Base-by-base conservation (phyloP, 805 yeast genomes). In the Lachancea mirantina region DNA sequence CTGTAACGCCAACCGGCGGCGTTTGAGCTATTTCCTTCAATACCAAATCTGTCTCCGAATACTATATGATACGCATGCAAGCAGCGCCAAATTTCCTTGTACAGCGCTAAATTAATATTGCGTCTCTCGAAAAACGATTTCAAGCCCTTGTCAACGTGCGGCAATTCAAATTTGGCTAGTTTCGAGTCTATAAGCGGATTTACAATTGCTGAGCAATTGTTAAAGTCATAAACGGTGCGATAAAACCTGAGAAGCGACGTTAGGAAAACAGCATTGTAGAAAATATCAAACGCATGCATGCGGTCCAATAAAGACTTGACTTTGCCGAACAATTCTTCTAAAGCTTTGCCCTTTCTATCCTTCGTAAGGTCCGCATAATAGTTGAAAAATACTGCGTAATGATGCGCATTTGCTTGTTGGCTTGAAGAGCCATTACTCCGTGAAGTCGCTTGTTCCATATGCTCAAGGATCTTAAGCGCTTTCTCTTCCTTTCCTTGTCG, bases 381-480 rank as follows among this genome's bases (percentile, higher is more conserved):
- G 22, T 59, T 59, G 6, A 67, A 47, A 32, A 70, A 57, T 7
- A 61, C 53, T 2, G 65, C 47, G 35, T 68, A 70, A 26, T 64
- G 61, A 37, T 64, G 64, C 0, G 72, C 50, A 23, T 57, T 59
- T 0, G 63, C 64, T 2, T 21, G 20, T 2, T 15, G 20, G 6
- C 26, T 28, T 21, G 61, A 49, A 5, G 54, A 4, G 11, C 21
- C n/a, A 37, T 1, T 50, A 50, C 5, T 32, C 28, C 3, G 38
- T 20, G 5, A 39, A 11, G 3, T 41, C 43, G 19, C 39, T 46
- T 53, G 23, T 27, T 59, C 65, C 57, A 67, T 43, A 25, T 53
- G 47, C 1, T 40, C 22, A 8, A 69, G 40, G 0, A 68, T 41
- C 14, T 43, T 42, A 14, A 50, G 42, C 1, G 71, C 69, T 14